Percentiles rank a stretch among this genome's conserved stretches.
These are phyloP conservation scores for Brassica juncea DNA, from an alignment of 345 rosid genomes.

Conservation along the genomic window DNA sequence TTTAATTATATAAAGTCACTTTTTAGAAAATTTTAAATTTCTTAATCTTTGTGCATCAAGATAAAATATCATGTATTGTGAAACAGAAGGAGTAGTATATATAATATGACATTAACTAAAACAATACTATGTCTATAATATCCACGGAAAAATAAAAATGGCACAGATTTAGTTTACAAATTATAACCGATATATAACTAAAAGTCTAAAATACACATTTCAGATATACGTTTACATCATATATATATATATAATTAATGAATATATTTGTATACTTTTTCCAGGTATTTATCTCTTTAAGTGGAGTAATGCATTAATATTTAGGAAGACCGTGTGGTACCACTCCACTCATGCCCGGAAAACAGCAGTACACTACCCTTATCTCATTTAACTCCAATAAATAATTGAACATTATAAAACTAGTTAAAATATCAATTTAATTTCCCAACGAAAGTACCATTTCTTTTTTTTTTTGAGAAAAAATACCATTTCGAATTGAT, in stretches of 20 bases:
- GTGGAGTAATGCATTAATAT: neutral
- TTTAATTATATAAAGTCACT: too few species aligned
- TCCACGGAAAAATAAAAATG: constrained; percentile 1
- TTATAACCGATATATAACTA: neutral
- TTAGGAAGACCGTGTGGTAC: neutral
- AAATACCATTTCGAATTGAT: neutral
- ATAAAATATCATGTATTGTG: too few species aligned
- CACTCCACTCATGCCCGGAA: neutral
- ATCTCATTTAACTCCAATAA: neutral
- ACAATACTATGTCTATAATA: neutral
- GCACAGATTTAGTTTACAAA: too few species aligned
- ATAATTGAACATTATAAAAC: neutral
- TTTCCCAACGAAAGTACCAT: neutral
- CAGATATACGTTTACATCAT: neutral
- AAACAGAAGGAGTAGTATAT: too few species aligned
- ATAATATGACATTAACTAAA: too few species aligned
- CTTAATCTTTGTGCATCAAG: too few species aligned
- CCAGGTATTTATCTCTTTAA: neutral
- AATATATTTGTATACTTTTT: neutral
- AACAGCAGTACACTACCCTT: neutral
- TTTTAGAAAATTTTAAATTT: too few species aligned
- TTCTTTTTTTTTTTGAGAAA: too few species aligned
- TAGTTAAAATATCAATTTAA: neutral
- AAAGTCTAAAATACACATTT: neutral
- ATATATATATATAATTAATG: neutral